phyloP scores from a whole-genome alignment of 1,284 basidiomycete species.

The Fistulina hepatica region DNA sequence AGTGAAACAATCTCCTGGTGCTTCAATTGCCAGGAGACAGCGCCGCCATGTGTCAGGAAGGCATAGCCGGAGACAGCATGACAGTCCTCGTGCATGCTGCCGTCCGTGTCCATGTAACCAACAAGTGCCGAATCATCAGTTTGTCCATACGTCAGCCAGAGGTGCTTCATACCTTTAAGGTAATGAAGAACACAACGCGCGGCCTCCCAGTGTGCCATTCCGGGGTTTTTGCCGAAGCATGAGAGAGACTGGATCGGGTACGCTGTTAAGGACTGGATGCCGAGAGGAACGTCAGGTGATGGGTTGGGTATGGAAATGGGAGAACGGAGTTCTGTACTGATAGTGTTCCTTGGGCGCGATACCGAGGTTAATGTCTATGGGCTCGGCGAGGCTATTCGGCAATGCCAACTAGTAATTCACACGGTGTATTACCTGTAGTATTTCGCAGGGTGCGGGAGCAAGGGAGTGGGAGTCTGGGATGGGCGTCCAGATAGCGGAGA shows the following conservation, averaged over 20 bases:
- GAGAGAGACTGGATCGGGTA: constrained; percentile 14
- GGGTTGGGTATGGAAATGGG: too few species aligned
- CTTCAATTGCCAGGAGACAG: constrained; percentile 23
- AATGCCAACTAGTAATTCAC: too few species aligned
- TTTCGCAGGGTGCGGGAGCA: too few species aligned
- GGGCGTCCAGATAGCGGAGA: too few species aligned
- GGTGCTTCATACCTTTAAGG: constrained; percentile 15
- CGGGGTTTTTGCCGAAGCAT: constrained; percentile 14
- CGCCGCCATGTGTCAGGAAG: constrained; percentile 16
- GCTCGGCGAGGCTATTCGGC: too few species aligned
- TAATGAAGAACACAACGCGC: constrained; percentile 20
- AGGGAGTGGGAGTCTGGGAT: too few species aligned
- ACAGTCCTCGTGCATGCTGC: not conserved
- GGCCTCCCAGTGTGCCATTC: constrained; percentile 14
- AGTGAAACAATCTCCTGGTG: constrained; percentile 20
- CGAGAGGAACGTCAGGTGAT: too few species aligned
- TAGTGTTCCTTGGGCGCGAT: too few species aligned
- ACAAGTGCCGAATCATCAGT: not conserved
- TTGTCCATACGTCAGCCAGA: constrained; percentile 12
- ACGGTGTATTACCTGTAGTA: too few species aligned
- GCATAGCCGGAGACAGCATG: constrained; percentile 9
- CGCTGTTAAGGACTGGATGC: too few species aligned
- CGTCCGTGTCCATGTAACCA: constrained; percentile 1
- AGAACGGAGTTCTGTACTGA: too few species aligned
- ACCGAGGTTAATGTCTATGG: too few species aligned